These are phyloP conservation scores for Emergomyces africanus DNA, from an alignment of 2,329 filamentous ascomycete species.

Conservation along the genomic window DNA sequence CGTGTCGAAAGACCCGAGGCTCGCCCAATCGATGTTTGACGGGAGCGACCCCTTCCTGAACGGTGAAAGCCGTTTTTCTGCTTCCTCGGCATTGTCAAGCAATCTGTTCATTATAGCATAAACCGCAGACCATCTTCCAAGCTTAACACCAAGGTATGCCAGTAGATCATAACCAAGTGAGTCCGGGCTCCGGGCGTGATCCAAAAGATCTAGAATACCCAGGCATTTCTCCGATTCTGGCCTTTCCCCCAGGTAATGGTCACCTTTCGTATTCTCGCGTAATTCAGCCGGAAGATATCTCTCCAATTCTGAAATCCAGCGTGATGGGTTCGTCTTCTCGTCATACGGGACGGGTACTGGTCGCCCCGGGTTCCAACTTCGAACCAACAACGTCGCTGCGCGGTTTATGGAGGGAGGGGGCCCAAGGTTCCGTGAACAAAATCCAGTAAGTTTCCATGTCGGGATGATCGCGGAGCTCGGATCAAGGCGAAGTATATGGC, in stretches of 20 bases:
- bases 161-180: slow-evolving; percentile 24
- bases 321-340: slow-evolving; percentile 15
- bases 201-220: slow-evolving; percentile 21
- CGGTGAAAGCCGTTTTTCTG: slow-evolving; percentile 10
- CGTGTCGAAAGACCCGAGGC: slow-evolving; percentile 18
- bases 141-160: slow-evolving; percentile 25
- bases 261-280: slow-evolving; percentile 6
- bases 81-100: slow-evolving; percentile 26
- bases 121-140: slow-evolving; percentile 30
- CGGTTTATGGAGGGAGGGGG: neutral
- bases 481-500: slow-evolving; percentile 16
- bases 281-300: slow-evolving; percentile 20
- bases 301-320: slow-evolving; percentile 26
- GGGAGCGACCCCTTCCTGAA: slow-evolving; percentile 11
- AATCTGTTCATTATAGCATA: slow-evolving; percentile 26
- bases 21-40: slow-evolving; percentile 20
- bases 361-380: slow-evolving; percentile 2
- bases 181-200: slow-evolving; percentile 15
- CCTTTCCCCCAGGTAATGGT: slow-evolving; percentile 4
- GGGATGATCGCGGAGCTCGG: neutral
- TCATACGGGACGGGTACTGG: slow-evolving; percentile 11
- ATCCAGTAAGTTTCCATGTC: neutral
- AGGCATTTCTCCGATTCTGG: slow-evolving; percentile 15
- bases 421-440: neutral
- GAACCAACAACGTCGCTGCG: slow-evolving; percentile 2